A percentile compares a stretch with the other conserved stretches of the same genome.
Evolutionary conservation across 2,329 filamentous ascomycete genomes (phyloP).

Genomic region (Sarocladiaceae sp.): DNA sequence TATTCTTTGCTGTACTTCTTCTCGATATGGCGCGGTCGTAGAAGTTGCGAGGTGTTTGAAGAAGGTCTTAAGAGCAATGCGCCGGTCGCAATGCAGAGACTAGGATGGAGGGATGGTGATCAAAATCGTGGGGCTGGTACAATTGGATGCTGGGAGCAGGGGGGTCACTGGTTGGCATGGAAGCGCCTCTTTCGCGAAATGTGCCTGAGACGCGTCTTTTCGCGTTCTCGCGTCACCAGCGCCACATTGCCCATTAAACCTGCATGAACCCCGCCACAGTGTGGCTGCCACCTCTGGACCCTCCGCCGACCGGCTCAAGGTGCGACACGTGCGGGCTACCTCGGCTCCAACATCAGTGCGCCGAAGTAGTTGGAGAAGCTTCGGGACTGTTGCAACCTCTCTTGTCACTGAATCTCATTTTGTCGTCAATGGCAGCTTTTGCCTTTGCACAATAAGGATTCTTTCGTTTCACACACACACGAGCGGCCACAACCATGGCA

Average conservation of each 20-base stretch:
- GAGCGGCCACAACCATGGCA: constrained; percentile 31
- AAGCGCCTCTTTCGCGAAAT: constrained; percentile 6
- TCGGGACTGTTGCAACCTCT: not conserved
- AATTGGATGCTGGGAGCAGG: not conserved
- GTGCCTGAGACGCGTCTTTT: constrained; percentile 24
- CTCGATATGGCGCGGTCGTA: constrained; percentile 2
- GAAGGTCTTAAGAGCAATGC: constrained; percentile 1
- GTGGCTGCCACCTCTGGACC: constrained; percentile 11
- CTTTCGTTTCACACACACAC: not conserved
- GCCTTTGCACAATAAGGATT: not conserved
- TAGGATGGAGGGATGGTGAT: constrained; percentile 3
- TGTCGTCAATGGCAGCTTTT: constrained; percentile 2
- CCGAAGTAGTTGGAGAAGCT: too few relatives aligned
- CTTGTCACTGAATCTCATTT: not conserved
- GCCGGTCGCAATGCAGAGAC: constrained; percentile 8
- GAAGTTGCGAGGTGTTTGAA: not conserved
- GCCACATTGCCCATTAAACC: constrained; percentile 25
- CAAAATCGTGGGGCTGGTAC: constrained; percentile 13
- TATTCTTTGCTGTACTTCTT: constrained; percentile 10
- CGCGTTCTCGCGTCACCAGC: constrained; percentile 26
- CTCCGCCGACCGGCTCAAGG: not conserved
- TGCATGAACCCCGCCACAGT: constrained; percentile 11
- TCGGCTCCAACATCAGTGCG: constrained; percentile 8
- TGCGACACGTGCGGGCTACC: constrained; percentile 13
- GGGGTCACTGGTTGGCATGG: constrained; percentile 15